Base-by-base conservation (phyloP, 371 early-diverging fungal species). In the Syncephalastrum racemosum region DNA sequence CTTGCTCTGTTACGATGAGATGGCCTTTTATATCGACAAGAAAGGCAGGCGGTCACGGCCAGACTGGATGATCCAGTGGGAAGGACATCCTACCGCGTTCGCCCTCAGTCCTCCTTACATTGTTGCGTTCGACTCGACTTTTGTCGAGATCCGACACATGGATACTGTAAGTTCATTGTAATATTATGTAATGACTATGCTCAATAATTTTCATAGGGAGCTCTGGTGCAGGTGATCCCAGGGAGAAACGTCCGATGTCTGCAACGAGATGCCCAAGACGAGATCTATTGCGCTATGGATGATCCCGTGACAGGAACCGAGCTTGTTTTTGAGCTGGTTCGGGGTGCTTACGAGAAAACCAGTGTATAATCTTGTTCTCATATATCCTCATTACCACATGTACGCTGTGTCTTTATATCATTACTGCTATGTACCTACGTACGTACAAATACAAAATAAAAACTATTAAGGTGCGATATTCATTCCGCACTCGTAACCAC, bases 1-100 rank as follows among this genome's bases (percentile, higher is more conserved):
- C 62, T 56, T 95, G 41, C 82, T 94, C 24, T 94, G 94, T 66
- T 95, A 93, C 66, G 88, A 91, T 73, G 68, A 62, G 48, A 51
- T 71, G 40, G 71, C 74, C 0, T 74, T 74, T 50, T 74, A 66
- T 60, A 74, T 71, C 20, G 75, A 75, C 47, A 73, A 67, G 51
- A 70, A 71, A 22, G 75, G 75, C 25, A 55, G 70, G 54, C 50
- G 73, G 47, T 58, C 62, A 7, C 53, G 64, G 19, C 57, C 53
- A 8, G 46, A 60, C 13, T 73, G 67, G 51, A 62, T 62, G 20
- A 73, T 73, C 49, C 57, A 59, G 40, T 73, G 74, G 74, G 71
- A 70, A 55, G 68, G 74, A 8, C 57, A 55, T 23, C 71, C 74
- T 0, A 62, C 62, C 2, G 55, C 68, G 16, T 70, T 70, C 61